A percentile compares a stretch with the other conserved stretches of the same genome.
These are phyloP conservation scores for Grosmannia huntii DNA, from an alignment of 2,329 filamentous ascomycete species.

Conservation along the genomic window DNA sequence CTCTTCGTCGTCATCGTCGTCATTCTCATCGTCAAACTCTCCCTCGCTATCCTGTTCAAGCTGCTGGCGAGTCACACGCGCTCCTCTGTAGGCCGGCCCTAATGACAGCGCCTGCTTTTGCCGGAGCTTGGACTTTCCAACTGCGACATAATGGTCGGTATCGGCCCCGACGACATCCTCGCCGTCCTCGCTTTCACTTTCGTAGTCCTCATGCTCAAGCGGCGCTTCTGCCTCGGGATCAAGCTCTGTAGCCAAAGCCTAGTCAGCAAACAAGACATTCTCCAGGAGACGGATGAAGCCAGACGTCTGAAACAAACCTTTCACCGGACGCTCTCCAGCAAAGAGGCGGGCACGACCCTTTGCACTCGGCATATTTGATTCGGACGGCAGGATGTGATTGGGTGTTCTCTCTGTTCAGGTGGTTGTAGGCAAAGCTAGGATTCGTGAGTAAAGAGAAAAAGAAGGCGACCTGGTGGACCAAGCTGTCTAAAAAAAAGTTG, in stretches of 20 bases:
- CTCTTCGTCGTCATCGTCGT: constrained; percentile 26
- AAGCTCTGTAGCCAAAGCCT: constrained; percentile 42
- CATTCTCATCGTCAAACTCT: constrained; percentile 35
- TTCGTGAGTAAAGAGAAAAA: neutral
- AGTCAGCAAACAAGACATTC: neutral
- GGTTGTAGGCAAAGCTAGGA: neutral
- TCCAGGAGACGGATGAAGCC: no score
- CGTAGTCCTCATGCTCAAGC: constrained; percentile 41
- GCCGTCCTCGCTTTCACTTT: constrained; percentile 36
- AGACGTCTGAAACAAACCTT: constrained; percentile 33
- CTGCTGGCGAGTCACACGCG: constrained; percentile 57
- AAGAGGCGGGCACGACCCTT: constrained; percentile 47
- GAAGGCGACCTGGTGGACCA: neutral
- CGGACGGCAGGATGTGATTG: neutral
- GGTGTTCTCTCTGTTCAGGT: neutral
- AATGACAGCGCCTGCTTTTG: constrained; percentile 56
- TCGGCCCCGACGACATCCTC: constrained; percentile 41
- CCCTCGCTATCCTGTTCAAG: constrained; percentile 45
- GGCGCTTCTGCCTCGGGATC: constrained; percentile 62
- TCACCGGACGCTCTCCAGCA: constrained; percentile 46
- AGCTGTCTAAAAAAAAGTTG: constrained; percentile 6
- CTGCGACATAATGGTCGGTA: constrained; percentile 75
- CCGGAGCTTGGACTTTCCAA: constrained; percentile 75
- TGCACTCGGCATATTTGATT: constrained; percentile 30
- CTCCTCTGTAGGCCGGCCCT: constrained; percentile 69